These are phyloP conservation scores for Coemansia sp. DNA, from an alignment of 192 early-diverging fungal genomes.

Conservation along the genomic window DNA sequence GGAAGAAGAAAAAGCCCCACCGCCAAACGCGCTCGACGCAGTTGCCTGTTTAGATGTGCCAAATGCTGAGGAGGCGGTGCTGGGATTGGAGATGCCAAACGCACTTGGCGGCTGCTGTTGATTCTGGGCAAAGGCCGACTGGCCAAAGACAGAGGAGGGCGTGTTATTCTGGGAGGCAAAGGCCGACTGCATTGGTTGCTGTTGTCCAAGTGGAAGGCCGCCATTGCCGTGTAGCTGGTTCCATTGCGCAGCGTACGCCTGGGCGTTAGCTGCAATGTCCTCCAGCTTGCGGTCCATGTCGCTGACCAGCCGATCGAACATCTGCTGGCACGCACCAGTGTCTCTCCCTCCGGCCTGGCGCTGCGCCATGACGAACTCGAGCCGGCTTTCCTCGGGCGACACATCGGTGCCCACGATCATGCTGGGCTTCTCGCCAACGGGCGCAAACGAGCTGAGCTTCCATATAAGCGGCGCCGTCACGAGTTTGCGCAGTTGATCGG, in stretches of 20 bases:
- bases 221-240: slow-evolving; percentile 17
- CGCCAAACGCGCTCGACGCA: slow-evolving; percentile 18
- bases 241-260: slow-evolving; percentile 24
- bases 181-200: not conserved
- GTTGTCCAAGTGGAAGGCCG: too few relatives aligned
- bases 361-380: slow-evolving; percentile 51
- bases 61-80: slow-evolving; percentile 8
- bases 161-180: slow-evolving; percentile 10
- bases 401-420: slow-evolving; percentile 63
- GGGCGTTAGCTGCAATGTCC: slow-evolving; percentile 19
- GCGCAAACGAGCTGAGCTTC: slow-evolving; percentile 61
- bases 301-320: slow-evolving; percentile 24
- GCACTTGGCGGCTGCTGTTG: too few relatives aligned
- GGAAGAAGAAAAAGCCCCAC: too few relatives aligned
- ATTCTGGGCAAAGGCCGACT: slow-evolving; percentile 15
- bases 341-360: slow-evolving; percentile 11
- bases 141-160: not conserved
- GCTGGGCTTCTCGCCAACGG: slow-evolving; percentile 62
- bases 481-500: slow-evolving; percentile 46
- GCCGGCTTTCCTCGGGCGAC: slow-evolving; percentile 65
- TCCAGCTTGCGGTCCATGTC: slow-evolving; percentile 19
- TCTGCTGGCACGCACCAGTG: slow-evolving; percentile 23
- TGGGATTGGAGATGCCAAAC: not conserved
- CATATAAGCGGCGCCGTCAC: slow-evolving; percentile 58
- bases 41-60: not conserved